Base-by-base conservation (phyloP, 2,329 filamentous ascomycete species). In the Didymosphaeria variabile region DNA sequence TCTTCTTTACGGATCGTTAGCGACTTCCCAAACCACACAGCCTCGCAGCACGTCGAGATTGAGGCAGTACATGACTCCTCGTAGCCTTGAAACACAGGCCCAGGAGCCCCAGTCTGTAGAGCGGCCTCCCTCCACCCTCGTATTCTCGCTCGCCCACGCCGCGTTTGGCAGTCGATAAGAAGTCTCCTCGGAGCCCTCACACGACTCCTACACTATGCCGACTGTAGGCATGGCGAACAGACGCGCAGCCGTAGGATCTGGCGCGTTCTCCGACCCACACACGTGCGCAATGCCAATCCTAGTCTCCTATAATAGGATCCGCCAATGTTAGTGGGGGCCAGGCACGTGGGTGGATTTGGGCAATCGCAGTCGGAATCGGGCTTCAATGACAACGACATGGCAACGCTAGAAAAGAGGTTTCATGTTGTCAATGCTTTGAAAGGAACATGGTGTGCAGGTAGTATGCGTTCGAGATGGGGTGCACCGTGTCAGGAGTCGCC, bases 131-230 rank as follows among this genome's bases (percentile, higher is more conserved):
- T 44, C 38, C 38, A 17, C 26, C 9, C 38, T 55, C 52, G 52
- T 55, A 23, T 55, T 9, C 5, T 44, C 52, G 52, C 29, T 19
- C 52, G 52, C 36, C 26, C 4, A 21, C 38, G 29, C 52, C 52
- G 26, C 26, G 26, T 55, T 45, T 55, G 52, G 38, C 52, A 55
- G 19, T 34, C 38, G 38, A 55, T 55, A 55, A 17, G 19, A 55
- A 15, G 1, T 7, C 9, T 6, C 15, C 38, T 44, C 36, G 36
- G 12, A 15, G 51, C 15, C 21, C 26, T 29, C 17, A 29, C 26
- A 44, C n/a, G n/a, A 7, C 23, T 21, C 38, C 34, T n/a, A 15
- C 13, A 7, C 36, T 7, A 44, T 42, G 13, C 23, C 23, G 29
- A 31, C 29, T 29, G 13, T n/a, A 17, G 3, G 34, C 40, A 29